These are phyloP conservation scores for Hypoxylon intermedium DNA, from an alignment of 495 filamentous ascomycete species.

Conservation along the genomic window DNA sequence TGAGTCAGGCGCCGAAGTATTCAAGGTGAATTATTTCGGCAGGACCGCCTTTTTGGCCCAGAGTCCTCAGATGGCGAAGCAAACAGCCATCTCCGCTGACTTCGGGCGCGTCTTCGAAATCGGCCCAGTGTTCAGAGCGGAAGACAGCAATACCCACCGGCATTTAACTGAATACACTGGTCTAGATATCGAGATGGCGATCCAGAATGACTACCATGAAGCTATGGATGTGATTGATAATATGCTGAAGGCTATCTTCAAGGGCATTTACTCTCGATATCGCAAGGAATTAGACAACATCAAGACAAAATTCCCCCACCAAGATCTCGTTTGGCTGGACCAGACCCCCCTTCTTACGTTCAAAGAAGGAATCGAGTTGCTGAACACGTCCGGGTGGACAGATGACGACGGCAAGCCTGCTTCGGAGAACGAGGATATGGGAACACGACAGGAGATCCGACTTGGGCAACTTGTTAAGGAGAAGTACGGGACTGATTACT, in stretches of 20 bases:
- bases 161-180: slow-evolving; percentile 97
- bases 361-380: slow-evolving; percentile 75
- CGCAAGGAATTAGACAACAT: slow-evolving; percentile 72
- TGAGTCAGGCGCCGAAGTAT: slow-evolving; percentile 93
- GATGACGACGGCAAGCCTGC: slow-evolving; percentile 75
- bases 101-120: slow-evolving; percentile 91
- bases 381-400: slow-evolving; percentile 81
- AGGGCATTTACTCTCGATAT: slow-evolving; percentile 73
- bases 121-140: slow-evolving; percentile 94
- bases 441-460: slow-evolving; percentile 85
- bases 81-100: slow-evolving; percentile 92
- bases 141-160: slow-evolving; percentile 95
- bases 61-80: slow-evolving; percentile 92
- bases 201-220: slow-evolving; percentile 90
- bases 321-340: slow-evolving; percentile 75
- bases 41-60: slow-evolving; percentile 88
- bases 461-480: slow-evolving; percentile 83
- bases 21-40: slow-evolving; percentile 93
- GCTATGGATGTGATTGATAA: slow-evolving; percentile 80
- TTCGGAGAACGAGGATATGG: slow-evolving; percentile 75
- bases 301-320: slow-evolving; percentile 64
- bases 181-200: slow-evolving; percentile 93
- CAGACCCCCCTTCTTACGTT: slow-evolving; percentile 84
- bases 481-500: slow-evolving; percentile 89
- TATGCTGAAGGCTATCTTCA: slow-evolving; percentile 88